Evolutionary conservation across 805 yeast genomes (phyloP).

Genomic region (Metschnikowia peoriensis): DNA sequence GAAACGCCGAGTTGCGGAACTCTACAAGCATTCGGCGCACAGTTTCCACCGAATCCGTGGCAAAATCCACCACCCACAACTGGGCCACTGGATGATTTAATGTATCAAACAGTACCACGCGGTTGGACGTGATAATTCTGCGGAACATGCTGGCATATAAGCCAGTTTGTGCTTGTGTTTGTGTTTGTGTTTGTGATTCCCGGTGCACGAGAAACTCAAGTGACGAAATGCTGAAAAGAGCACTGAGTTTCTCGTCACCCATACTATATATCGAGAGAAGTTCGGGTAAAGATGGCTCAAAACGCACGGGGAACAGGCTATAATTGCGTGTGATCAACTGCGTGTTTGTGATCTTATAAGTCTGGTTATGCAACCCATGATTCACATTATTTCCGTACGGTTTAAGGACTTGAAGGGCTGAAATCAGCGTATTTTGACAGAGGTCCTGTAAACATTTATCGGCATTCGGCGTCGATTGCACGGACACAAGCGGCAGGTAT

Average conservation of each 20-base stretch:
- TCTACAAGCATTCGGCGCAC: conserved; percentile 57
- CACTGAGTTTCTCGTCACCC: conserved; percentile 19
- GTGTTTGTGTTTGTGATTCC: too few species aligned
- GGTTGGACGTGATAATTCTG: conserved; percentile 55
- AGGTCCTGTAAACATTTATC: conserved; percentile 42
- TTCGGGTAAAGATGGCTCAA: conserved; percentile 42
- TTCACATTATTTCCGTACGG: conserved; percentile 57
- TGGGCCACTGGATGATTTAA: conserved; percentile 85
- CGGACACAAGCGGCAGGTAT: conserved; percentile 52
- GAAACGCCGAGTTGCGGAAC: conserved; percentile 50
- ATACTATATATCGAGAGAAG: conserved; percentile 31
- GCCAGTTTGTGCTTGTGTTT: conserved; percentile 12
- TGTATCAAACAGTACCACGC: conserved; percentile 75
- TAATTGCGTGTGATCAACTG: conserved; percentile 49
- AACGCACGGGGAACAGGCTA: conserved; percentile 58
- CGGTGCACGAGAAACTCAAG: conserved; percentile 20
- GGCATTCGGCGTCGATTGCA: conserved; percentile 46
- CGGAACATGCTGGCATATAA: conserved; percentile 58
- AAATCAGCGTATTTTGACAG: conserved; percentile 35
- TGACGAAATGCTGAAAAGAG: conserved; percentile 38
- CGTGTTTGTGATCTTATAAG: conserved; percentile 49
- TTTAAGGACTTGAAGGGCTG: conserved; percentile 47
- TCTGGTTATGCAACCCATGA: conserved; percentile 39
- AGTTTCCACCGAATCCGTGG: conserved; percentile 49
- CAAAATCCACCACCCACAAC: conserved; percentile 58